Conservation (phyloP, 805 yeast genomes). For the Geotrichum ghanense region DNA sequence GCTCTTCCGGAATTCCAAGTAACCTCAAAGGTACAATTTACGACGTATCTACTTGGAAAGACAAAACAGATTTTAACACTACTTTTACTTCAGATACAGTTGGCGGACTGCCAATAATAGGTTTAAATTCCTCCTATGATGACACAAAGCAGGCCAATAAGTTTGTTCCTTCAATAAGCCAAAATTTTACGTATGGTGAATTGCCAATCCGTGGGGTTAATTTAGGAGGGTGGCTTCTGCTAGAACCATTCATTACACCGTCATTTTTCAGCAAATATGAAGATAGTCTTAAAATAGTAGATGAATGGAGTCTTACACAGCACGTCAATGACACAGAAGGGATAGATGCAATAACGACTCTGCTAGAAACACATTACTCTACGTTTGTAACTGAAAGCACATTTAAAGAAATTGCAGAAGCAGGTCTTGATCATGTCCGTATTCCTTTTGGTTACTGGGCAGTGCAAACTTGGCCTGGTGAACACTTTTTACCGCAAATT, state of each 20-base stretch:
- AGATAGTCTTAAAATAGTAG: conserved; percentile 36
- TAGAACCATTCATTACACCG: conserved; percentile 81
- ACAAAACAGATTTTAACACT: conserved; percentile 23
- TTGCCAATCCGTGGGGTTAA: conserved; percentile 52
- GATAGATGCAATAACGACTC: conserved; percentile 33
- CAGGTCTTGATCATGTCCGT: conserved; percentile 67
- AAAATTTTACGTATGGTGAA: conserved; percentile 18
- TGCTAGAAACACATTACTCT: conserved; percentile 55
- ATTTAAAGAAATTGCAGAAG: conserved; percentile 40
- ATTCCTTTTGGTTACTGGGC: conserved; percentile 82
- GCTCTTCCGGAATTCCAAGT: conserved; percentile 13
- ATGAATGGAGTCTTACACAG: conserved; percentile 59
- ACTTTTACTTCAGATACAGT: conserved; percentile 25
- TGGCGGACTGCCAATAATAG: conserved; percentile 26
- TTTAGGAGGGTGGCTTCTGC: conserved; percentile 80
- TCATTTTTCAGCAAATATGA: conserved; percentile 42
- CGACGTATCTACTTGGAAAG: conserved; percentile 25
- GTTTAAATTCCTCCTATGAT: conserved; percentile 24
- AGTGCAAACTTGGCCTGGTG: conserved; percentile 31
- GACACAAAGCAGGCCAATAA: conserved; percentile 20
- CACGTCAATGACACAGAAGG: conserved; percentile 43
- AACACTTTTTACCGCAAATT: conserved; percentile 54
- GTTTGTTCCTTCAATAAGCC: conserved; percentile 21
- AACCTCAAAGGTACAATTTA: conserved; percentile 19
- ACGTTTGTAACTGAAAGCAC: conserved; percentile 61